Evolutionary conservation across 116 monocot species (phyloP).

Genomic region (Dioscorea cayenensis): DNA sequence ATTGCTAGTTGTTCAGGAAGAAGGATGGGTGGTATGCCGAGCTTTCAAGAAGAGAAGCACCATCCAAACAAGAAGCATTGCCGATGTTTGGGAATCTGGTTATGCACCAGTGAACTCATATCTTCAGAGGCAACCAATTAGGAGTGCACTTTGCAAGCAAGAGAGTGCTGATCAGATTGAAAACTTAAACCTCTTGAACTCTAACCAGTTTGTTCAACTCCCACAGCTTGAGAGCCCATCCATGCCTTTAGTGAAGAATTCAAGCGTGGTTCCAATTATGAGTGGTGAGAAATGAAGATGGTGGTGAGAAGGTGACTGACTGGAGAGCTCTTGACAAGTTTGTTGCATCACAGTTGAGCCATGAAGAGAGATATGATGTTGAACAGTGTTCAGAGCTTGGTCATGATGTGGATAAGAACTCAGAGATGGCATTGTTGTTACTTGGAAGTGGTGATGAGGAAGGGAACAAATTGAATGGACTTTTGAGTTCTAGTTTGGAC

Average conservation of each 20-base stretch:
- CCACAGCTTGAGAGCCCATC: slow-evolving; percentile 77
- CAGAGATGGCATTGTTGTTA: slow-evolving; percentile 42
- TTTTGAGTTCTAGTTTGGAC: slow-evolving; percentile 29
- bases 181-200: slow-evolving; percentile 21
- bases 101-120: slow-evolving; percentile 10
- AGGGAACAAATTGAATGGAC: slow-evolving; percentile 20
- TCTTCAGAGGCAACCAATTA: slow-evolving; percentile 20
- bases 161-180: slow-evolving; percentile 37
- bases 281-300: slow-evolving; percentile 15
- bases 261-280: not conserved
- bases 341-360: slow-evolving; percentile 86
- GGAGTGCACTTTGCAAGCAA: slow-evolving; percentile 35
- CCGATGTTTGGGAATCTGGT: slow-evolving; percentile 38
- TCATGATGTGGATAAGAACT: slow-evolving; percentile 1
- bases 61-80: slow-evolving; percentile 23
- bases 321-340: slow-evolving; percentile 93
- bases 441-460: slow-evolving; percentile 26
- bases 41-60: slow-evolving; percentile 82
- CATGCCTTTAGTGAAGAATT: slow-evolving; percentile 11
- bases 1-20: slow-evolving; percentile 50
- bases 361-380: slow-evolving; percentile 31
- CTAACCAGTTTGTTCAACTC: slow-evolving; percentile 44
- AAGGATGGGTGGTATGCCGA: slow-evolving; percentile 98
- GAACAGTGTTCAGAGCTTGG: slow-evolving; percentile 2
- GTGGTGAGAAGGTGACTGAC: slow-evolving; percentile 46